Evolutionary conservation across 495 filamentous ascomycete species (phyloP), one percentile per base, ranked within the genome.

Genomic region (Talaromyces wortmannii): DNA sequence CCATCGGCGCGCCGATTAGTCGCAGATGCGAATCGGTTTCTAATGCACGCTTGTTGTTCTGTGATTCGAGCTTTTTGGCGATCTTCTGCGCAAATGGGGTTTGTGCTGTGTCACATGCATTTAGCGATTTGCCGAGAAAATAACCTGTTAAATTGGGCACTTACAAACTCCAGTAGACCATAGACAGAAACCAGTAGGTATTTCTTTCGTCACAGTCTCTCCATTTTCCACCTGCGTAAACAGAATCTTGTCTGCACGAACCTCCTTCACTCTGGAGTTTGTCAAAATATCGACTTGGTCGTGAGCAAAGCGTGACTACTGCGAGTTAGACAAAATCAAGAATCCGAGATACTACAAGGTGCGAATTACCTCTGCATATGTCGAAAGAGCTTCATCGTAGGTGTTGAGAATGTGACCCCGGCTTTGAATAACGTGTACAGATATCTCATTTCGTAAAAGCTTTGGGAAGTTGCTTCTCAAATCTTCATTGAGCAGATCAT

Each of bases 21-120:
- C 95, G 90, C 6, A 97, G 85, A 68, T 99, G 91, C 4, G 90
- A 83, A 69, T 99, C 95, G 0, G 95, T 99, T 66, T 97, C 95
- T 8, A 99, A 79, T 13, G 95, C 95, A 61, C 92, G 91, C 36
- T 79, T 81, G 70, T 99, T 99, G 48, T 82, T 89, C 65, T 99
- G 95, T 7, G 73, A 66, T 46, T 89, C 85, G 13, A 96, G 78
- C 60, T 88, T 86, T 3, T 72, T 73, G 7, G 90, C 84, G 10
- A 97, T 75, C 5, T 70, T 81, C 68, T 89, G 80, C 67, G 81
- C 87, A 59, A 99, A 82, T 10, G 87, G 83, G 15, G 88, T 86
- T 67, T 95, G 94, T 0, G 91, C 86, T 77, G 44, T n/a, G 30
- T 12, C 5, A 44, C n/a, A 48, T 61, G 11, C 55, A 43, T 44